Conservation (phyloP, 495 filamentous ascomycete genomes). For the Trypethelium eluteriae region DNA sequence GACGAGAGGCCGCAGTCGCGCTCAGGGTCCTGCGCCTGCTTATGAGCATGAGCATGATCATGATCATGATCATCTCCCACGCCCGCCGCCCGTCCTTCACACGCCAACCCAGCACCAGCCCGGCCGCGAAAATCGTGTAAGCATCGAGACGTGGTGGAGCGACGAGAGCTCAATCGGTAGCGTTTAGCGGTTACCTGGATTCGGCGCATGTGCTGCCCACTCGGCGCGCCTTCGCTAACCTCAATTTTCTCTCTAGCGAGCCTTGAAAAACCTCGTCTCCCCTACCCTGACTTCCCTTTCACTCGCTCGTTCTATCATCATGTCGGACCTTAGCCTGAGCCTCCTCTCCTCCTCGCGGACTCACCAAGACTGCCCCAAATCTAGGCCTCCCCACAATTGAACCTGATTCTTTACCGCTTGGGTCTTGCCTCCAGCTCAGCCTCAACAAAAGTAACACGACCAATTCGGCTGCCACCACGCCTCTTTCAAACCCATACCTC, state of each 20-base stretch:
- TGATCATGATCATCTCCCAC: background rate
- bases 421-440: background rate
- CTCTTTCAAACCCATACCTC: background rate
- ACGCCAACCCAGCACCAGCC: background rate
- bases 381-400: constrained; percentile 1
- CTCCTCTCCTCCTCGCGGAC: background rate
- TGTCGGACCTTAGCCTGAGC: constrained; percentile 4
- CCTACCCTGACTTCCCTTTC: constrained; percentile 7
- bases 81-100: background rate
- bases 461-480: background rate
- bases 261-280: background rate
- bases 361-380: background rate
- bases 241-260: constrained; percentile 7
- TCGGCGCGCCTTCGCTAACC: constrained; percentile 10
- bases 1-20: constrained; percentile 7
- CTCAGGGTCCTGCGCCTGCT: background rate
- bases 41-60: too few relatives aligned
- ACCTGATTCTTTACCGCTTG: background rate
- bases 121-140: background rate
- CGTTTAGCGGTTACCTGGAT: background rate
- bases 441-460: background rate
- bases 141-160: background rate
- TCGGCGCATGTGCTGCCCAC: constrained; percentile 3
- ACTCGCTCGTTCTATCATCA: constrained; percentile 8
- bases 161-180: background rate